Conservation (phyloP, 1,284 basidiomycete species). For the Leccinum solheimii region DNA sequence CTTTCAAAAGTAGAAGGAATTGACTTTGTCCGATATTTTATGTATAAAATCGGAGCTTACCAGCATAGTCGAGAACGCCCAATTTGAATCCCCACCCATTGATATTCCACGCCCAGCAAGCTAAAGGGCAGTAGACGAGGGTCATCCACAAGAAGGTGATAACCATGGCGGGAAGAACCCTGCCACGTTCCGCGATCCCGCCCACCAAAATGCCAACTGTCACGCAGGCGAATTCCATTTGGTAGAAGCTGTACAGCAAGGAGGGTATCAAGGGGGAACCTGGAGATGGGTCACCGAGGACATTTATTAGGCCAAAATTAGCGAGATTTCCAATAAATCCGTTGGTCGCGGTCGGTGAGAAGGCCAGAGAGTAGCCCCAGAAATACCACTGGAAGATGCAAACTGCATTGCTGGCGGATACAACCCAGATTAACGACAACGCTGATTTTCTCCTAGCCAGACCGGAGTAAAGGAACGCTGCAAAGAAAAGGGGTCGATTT, state of each 20-base stretch:
- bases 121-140: constrained; percentile 80
- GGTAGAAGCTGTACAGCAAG: constrained; percentile 82
- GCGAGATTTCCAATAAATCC: constrained; percentile 80
- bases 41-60: constrained; percentile 34
- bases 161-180: constrained; percentile 85
- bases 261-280: constrained; percentile 72
- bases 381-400: constrained; percentile 90
- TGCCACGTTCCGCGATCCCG: constrained; percentile 85
- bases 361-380: constrained; percentile 84
- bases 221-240: constrained; percentile 85
- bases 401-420: constrained; percentile 71
- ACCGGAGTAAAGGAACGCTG: constrained; percentile 87
- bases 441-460: constrained; percentile 76
- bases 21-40: not conserved
- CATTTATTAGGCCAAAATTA: constrained; percentile 69
- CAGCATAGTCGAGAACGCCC: constrained; percentile 88
- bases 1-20: constrained; percentile 35
- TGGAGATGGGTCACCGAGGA: constrained; percentile 76
- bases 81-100: constrained; percentile 89
- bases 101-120: constrained; percentile 74
- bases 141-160: constrained; percentile 89
- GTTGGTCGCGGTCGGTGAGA: constrained; percentile 73
- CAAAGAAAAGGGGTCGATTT: constrained; percentile 8
- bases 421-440: constrained; percentile 68
- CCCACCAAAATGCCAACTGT: constrained; percentile 77